Evolutionary conservation across 2,329 filamentous ascomycete species (phyloP), one percentile per base, ranked within the genome.

Genomic region (Fusarium pseudoanthophilum): DNA sequence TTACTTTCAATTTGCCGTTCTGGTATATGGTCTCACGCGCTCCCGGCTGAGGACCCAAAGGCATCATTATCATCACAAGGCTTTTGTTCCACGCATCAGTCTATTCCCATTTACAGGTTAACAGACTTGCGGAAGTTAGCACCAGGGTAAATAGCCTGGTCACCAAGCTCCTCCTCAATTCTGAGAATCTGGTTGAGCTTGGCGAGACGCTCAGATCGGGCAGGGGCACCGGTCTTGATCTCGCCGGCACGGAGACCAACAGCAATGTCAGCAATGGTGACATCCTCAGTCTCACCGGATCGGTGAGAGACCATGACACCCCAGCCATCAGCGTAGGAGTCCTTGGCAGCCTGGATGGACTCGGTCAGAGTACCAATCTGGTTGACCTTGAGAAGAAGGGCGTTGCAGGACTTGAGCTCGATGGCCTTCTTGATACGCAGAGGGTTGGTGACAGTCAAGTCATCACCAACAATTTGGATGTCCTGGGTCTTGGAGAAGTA

Each of bases 141-240:
- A 79, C 96, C 96, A 79, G 95, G 95, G 84, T 95, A 99, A 86
- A 98, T 82, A 78, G 95, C 96, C 80, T 96, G 92, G 80, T 91
- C 90, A 79, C 95, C 95, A 75, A 99, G 92, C 90, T 99, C 96
- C 89, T 99, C 96, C 91, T 99, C 96, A 80, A 99, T 99, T 83
- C 96, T 94, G 82, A 99, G 93, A 82, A 99, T 97, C 90, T 99
- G 96, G 93, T 99, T 99, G 83, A 99, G 93, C 91, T 99, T 99
- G 85, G 96, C 96, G 78, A 98, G 91, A 89, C 96, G 95, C 91
- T 99, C 96, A 79, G 95, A 98, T 82, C 96, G 93, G 83, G 93
- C 93, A 79, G 96, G 96, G 74, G 95, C 95, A 90, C 95, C 95
- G 77, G 95, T 97, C 94, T 98, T 98, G 91, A 99, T 98, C 90